Base-by-base conservation (phyloP, 768 basidiomycete species). In the Sporobolomyces roseus region DNA sequence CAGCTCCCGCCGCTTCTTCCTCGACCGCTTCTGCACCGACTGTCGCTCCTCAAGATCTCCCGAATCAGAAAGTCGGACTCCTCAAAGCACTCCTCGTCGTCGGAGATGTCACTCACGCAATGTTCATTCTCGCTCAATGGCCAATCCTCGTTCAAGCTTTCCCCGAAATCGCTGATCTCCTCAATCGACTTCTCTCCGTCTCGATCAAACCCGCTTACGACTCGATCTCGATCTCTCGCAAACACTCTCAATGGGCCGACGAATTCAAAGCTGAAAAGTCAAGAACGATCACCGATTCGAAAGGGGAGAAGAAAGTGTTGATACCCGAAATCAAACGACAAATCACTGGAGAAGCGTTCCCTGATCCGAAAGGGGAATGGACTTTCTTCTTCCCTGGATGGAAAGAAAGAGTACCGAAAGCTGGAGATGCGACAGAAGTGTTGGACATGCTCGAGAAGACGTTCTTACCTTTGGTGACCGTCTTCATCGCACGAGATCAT, bases 81-180 rank as follows among this genome's bases (percentile, higher is more conserved):
- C 78, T 93, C 36, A 81, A 82, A 50, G 89, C 90, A 19, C 81
- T 98, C n/a, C 85, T 99, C 35, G 83, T 90, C 36, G 81, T 98
- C 53, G 96, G 96, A 8, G 90, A 90, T 30, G 75, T 93, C 56
- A 85, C 86, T 52, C 86, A 90, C 2, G 86, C 90, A 13, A 79
- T 91, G 59, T 85, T 86, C 35, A 85, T 98, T 68, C 79, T 98
- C 76, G 84, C 88, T 53, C 87, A 86, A 75, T 92, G 86, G 77
- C 89, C 89, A 7, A 92, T 91, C 88, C 79, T 96, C 52, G 85
- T 88, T 25, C 87, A 91, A 70, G 85, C 87, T 38, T 84, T 88
- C 64, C 85, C 87, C 0, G 88, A 92, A 73, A 82, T 98, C 56
- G 89, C 92, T 12, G 93, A 97, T 77, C 81, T 97, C 51, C 82